Evolutionary conservation across 495 filamentous ascomycete genomes (phyloP).

Genomic region (Pyronema omphalodes): DNA sequence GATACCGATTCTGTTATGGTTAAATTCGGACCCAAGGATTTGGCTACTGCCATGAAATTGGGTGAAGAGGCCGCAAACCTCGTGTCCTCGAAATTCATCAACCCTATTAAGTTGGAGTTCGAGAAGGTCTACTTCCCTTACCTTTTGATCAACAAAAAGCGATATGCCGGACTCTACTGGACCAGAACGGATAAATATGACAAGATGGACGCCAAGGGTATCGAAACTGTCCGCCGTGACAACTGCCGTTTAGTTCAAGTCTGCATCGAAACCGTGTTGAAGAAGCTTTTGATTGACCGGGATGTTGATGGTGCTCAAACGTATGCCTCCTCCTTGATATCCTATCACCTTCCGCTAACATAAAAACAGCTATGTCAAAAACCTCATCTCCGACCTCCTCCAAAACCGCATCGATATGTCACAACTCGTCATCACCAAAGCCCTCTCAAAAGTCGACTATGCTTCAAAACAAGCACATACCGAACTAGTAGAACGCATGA

Average conservation of each 20-base stretch:
- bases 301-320: slow-evolving; percentile 80
- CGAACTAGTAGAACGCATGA: slow-evolving; percentile 85
- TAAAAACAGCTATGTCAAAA: slow-evolving; percentile 66
- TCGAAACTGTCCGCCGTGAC: slow-evolving; percentile 92
- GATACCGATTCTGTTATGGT: slow-evolving; percentile 99
- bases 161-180: slow-evolving; percentile 94
- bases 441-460: slow-evolving; percentile 69
- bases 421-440: slow-evolving; percentile 97
- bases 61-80: slow-evolving; percentile 73
- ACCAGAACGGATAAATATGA: slow-evolving; percentile 86
- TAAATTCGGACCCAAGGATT: slow-evolving; percentile 77
- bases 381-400: slow-evolving; percentile 82
- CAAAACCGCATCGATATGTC: slow-evolving; percentile 99
- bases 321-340: slow-evolving; percentile 36
- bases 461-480: slow-evolving; percentile 84
- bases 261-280: slow-evolving; percentile 89
- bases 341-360: slow-evolving; percentile 7
- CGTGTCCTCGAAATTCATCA: slow-evolving; percentile 81
- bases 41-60: slow-evolving; percentile 79
- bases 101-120: slow-evolving; percentile 96
- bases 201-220: slow-evolving; percentile 99
- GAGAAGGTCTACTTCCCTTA: slow-evolving; percentile 99
- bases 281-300: slow-evolving; percentile 86
- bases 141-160: slow-evolving; percentile 98
- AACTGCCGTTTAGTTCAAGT: slow-evolving; percentile 91